Base-by-base conservation (phyloP, 352 stramenopile genomes). In the Globisporangium irregulare region DNA sequence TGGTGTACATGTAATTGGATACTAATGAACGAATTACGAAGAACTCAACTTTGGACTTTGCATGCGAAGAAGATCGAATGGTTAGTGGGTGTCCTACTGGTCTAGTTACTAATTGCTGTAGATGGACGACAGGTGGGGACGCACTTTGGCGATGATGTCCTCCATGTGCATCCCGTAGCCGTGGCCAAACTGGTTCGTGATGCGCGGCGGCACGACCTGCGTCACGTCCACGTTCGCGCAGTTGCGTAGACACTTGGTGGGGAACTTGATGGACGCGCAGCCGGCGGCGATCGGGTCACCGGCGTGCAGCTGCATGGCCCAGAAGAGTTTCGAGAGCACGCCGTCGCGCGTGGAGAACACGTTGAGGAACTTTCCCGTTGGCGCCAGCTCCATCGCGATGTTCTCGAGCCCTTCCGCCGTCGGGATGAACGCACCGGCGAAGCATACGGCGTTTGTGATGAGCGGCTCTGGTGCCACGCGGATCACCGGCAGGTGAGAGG, bases 111-210 rank as follows among this genome's bases (percentile, higher is more conserved):
- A 10, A 4, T 38, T 38, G 32, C 15, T 50, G 53, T 64, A 72
- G 12, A 70, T 54, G 34, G 56, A 67, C 24, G 60, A 43, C 15
- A 94, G 63, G 48, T 89, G 78, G 1, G 79, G 77, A 36, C 77
- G 36, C 62, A 95, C 73, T 46, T 79, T 79, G 22, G 59, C 41
- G 58, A 77, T 74, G 59, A 93, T 89, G 18, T 64, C 59, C 20
- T 81, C 79, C 87, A 95, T 95, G 67, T 88, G 80, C 4, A 72
- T 72, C 6, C 73, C 73, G 73, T 95, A 95, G 71, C 84, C 86
- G 71, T 95, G 87, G 20, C 87, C 87, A 54, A 95, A 93, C 68
- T 91, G 83, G 59, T 86, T 93, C 50, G 81, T 74, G 51, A 89
- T 62, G 32, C 75, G 69, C 27, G 86, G 78, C 6, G 76, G 68